Evolutionary conservation across 768 basidiomycete genomes (phyloP), one percentile per base, ranked within the genome.

Genomic region (Leccinum disarticulatum): DNA sequence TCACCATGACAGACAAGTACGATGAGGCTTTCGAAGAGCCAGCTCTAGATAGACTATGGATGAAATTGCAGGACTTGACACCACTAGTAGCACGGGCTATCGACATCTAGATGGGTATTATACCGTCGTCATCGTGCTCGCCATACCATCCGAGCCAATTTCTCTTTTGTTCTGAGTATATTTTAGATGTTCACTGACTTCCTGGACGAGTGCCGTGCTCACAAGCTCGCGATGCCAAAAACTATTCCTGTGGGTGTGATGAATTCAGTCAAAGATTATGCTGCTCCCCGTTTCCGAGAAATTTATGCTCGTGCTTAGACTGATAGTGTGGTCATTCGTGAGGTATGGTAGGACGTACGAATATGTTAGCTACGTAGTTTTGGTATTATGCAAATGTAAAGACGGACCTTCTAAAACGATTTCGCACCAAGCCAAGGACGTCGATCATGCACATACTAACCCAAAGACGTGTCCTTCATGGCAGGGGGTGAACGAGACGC

Each of bases 381-480:
- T 1, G 15, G 46, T 10, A 19, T 11, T 3, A 3, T n/a, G 11
- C 43, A n/a, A 30, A 47, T 41, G 41, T 41, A n/a, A 41, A 41
- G 30, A 30, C 30, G 30, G 30, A 30, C 30, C 9, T 30, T 30
- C 30, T 31, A 10, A 31, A 31, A 31, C 9, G 30, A 31, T 31
- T 10, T 31, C 3, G 30, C 30, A 31, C 9, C 30, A 10, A 31
- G 9, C 30, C 30, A 31, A 31, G 30, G 30, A 31, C 30, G 30
- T 30, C 9, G 30, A 30, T 30, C 64, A 97, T 80, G 76, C 87
- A 98, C 95, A 98, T 98, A 65, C 94, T 95, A 57, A 96, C 96
- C 6, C 96, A 0, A 98, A 81, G 54, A 98, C 96, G 69, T 98
- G 96, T 2, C 96, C 96, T 27, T 95, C 96, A 56, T 97, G 96